A percentile compares a stretch with the other conserved stretches of the same genome.
Evolutionary conservation across 2,329 filamentous ascomycete genomes (phyloP).

Genomic region (Chaetomiaceae sp.): DNA sequence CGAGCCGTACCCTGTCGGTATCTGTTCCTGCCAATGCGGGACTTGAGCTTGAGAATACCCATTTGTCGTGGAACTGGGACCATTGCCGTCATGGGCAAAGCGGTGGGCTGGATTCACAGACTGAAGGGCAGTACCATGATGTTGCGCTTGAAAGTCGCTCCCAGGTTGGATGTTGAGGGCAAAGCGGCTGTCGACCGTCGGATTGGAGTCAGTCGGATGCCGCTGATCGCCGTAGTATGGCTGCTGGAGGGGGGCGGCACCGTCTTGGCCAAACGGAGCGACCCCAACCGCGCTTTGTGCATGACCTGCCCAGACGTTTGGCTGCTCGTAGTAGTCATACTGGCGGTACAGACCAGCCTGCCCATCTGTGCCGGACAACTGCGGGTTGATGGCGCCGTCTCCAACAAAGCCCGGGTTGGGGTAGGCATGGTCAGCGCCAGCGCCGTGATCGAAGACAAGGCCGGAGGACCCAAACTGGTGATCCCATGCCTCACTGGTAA

Average conservation of each 20-base stretch:
- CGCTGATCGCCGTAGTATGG: slow-evolving; percentile 16
- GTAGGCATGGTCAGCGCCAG: slow-evolving; percentile 14
- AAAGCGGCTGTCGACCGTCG: slow-evolving; percentile 17
- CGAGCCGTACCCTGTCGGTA: slow-evolving; percentile 12
- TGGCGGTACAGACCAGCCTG: slow-evolving; percentile 15
- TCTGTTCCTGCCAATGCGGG: slow-evolving; percentile 20
- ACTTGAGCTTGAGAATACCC: slow-evolving; percentile 14
- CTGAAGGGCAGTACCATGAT: slow-evolving; percentile 9
- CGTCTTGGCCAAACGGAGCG: slow-evolving; percentile 15
- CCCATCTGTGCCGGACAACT: slow-evolving; percentile 13
- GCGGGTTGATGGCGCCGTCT: slow-evolving; percentile 11
- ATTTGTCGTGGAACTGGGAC: slow-evolving; percentile 6
- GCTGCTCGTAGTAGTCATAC: slow-evolving; percentile 15
- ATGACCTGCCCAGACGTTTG: slow-evolving; percentile 16
- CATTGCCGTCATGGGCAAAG: slow-evolving; percentile 11
- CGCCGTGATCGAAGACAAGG: slow-evolving; percentile 15
- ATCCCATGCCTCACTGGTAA: slow-evolving; percentile 15
- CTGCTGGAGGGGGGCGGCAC: slow-evolving; percentile 6
- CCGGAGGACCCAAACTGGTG: slow-evolving; percentile 13
- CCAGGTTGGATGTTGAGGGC: slow-evolving; percentile 15
- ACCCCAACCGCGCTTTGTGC: slow-evolving; percentile 6
- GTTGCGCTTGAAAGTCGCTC: slow-evolving; percentile 13
- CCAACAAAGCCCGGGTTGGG: slow-evolving; percentile 17
- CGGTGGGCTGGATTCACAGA: slow-evolving; percentile 8
- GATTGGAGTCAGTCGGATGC: slow-evolving; percentile 9